Base-by-base conservation (phyloP, 2,329 filamentous ascomycete genomes). In the Ophiostoma fasciatum region DNA sequence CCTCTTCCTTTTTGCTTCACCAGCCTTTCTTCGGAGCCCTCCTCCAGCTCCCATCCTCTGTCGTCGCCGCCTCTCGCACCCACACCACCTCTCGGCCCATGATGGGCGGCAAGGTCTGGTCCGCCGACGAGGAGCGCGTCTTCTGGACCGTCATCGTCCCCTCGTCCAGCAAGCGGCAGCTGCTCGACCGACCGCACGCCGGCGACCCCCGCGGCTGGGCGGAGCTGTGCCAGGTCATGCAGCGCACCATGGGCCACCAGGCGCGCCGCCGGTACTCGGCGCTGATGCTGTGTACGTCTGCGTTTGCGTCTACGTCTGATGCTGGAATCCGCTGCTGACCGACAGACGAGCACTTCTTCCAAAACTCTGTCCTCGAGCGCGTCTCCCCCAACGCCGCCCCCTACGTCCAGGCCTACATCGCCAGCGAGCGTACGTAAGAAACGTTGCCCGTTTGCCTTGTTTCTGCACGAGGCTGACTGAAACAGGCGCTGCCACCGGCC, bases 81-180 rank as follows among this genome's bases (percentile, higher is more conserved):
- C 22, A 23, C 11, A 23, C 7, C 11, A 23, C 22, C n/a, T n/a
- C n/a, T n/a, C n/a, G n/a, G n/a, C n/a, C n/a, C 36, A 23, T 7
- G 4, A 68, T 71, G 66, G 64, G 61, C 5, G 66, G 65, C 18
- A 68, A 61, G 42, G 51, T 60, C 5, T 72, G 68, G 68, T 59
- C 62, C 0, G 39, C 39, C 0, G 49, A 57, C 1, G 68, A 72
- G 41, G 68, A 72, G 48, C 37, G 45, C 1, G 50, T 60, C 42
- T 71, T 69, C 46, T 72, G 67, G 68, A 37, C 27, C 2, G 10
- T 40, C 6, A 45, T 57, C 14, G 40, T 53, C 6, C 48, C 50
- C 3, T 35, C 42, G 9, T 53, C 52, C 1, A 46, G 48, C 20
- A 51, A 52, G 37, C 43, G 48, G 3, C 26, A 47, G 3, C 45